Percentiles rank a stretch among this genome's conserved stretches.
These are phyloP conservation scores for Aquilaria malaccensis DNA, from an alignment of 345 rosid genomes.

Conservation along the genomic window DNA sequence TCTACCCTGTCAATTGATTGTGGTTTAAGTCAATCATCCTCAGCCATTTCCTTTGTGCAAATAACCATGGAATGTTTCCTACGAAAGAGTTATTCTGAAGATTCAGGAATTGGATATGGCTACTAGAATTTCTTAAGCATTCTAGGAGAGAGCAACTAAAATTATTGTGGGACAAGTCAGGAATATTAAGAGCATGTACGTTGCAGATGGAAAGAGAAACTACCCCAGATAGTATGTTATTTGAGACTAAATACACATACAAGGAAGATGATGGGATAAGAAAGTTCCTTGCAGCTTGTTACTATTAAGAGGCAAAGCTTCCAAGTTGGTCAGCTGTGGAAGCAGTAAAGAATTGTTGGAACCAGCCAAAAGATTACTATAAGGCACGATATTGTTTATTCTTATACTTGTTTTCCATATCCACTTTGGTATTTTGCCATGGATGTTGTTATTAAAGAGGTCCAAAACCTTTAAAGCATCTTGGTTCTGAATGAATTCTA, in stretches of 20 bases:
- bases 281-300: constrained; percentile 11
- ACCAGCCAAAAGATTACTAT: constrained; percentile 8
- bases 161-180: constrained; percentile 8
- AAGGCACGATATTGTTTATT: constrained; percentile 1
- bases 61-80: too few relatives aligned
- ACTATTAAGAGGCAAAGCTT: background rate
- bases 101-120: too few relatives aligned
- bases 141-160: background rate
- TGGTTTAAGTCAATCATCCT: too few relatives aligned
- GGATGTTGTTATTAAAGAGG: too few relatives aligned
- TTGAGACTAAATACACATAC: background rate
- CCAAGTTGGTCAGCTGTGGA: background rate
- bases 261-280: constrained; percentile 1
- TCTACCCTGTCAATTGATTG: too few relatives aligned
- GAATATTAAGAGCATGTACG: background rate
- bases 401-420: background rate
- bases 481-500: too few relatives aligned
- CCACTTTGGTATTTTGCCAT: too few relatives aligned
- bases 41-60: too few relatives aligned
- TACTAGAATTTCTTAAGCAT: background rate
- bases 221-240: background rate
- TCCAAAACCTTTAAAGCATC: too few relatives aligned
- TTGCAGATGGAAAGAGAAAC: background rate
- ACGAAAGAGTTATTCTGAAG: too few relatives aligned
- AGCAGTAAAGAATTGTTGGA: background rate